Conservation (phyloP, 805 yeast species). For the Saccharomycopsis javanensis region DNA sequence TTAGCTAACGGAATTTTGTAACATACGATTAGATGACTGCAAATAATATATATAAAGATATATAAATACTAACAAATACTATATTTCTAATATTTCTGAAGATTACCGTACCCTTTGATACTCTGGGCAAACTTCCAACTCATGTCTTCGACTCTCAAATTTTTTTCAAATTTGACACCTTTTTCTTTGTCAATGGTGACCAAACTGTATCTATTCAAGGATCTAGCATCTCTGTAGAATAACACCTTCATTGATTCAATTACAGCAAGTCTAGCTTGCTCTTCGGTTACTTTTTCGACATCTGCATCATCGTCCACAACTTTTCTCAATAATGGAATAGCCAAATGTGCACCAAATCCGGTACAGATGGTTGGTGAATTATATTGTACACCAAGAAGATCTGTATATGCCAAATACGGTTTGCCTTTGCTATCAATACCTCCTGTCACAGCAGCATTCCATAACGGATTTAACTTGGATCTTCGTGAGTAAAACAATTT, state of each 20-base stretch:
- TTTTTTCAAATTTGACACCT: constrained; percentile 56
- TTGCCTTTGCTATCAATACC: constrained; percentile 66
- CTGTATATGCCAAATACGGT: constrained; percentile 79
- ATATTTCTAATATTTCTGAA: constrained; percentile 13
- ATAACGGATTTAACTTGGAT: constrained; percentile 87
- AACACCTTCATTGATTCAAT: constrained; percentile 87
- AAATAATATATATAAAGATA: not conserved
- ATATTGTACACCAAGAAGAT: constrained; percentile 84
- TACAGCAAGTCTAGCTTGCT: constrained; percentile 67
- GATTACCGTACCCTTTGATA: constrained; percentile 85
- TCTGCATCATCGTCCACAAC: constrained; percentile 73
- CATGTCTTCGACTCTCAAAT: constrained; percentile 61
- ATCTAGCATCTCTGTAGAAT: constrained; percentile 93
- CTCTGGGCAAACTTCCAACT: constrained; percentile 85
- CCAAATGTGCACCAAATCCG: constrained; percentile 94
- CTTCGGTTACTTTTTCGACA: constrained; percentile 55
- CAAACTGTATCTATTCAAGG: constrained; percentile 74
- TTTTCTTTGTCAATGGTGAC: constrained; percentile 62
- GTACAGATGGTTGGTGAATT: constrained; percentile 85
- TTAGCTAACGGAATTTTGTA: too few species aligned
- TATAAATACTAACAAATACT: not conserved
- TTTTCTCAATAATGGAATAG: constrained; percentile 82
- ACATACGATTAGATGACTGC: too few species aligned
- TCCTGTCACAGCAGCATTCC: constrained; percentile 90
- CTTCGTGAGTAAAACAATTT: constrained; percentile 81